Evolutionary conservation across 1,284 basidiomycete genomes (phyloP).

Genomic region (Cutaneotrichosporon cutaneum): DNA sequence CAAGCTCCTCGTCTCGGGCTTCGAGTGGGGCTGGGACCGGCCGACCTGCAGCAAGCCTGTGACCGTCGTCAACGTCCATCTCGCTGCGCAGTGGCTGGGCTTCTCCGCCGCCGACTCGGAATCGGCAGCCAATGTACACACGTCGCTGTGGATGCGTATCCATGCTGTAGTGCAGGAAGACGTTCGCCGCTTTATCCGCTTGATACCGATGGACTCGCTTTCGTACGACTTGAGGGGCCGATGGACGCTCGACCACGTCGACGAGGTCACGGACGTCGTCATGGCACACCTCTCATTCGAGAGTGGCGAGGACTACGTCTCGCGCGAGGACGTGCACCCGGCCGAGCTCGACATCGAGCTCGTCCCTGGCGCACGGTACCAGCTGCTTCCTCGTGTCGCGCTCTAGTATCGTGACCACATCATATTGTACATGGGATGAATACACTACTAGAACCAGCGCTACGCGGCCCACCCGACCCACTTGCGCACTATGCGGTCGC

Average conservation of each 20-base stretch:
- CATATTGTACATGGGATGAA: background rate
- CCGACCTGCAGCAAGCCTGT: background rate
- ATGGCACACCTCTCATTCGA: background rate
- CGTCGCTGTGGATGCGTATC: background rate
- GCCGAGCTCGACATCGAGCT: background rate
- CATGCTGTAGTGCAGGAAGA: background rate
- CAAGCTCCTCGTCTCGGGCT: background rate
- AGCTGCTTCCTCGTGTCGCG: background rate
- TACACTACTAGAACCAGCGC: background rate
- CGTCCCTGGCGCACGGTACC: background rate
- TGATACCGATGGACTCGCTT: too few species aligned
- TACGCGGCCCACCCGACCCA: constrained; percentile 42
- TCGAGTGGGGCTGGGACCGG: background rate
- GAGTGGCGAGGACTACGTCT: background rate
- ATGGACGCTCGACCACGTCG: too few species aligned
- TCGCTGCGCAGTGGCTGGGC: background rate
- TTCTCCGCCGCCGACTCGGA: background rate
- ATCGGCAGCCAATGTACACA: background rate
- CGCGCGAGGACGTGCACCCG: background rate
- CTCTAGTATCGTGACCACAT: background rate
- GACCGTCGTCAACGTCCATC: background rate
- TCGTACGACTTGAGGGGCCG: background rate
- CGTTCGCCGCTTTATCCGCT: background rate
- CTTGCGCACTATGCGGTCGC: constrained; percentile 48
- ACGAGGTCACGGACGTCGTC: background rate